phyloP scores from a whole-genome alignment of 345 rosid species.

The Leavenworthia alabamica region DNA sequence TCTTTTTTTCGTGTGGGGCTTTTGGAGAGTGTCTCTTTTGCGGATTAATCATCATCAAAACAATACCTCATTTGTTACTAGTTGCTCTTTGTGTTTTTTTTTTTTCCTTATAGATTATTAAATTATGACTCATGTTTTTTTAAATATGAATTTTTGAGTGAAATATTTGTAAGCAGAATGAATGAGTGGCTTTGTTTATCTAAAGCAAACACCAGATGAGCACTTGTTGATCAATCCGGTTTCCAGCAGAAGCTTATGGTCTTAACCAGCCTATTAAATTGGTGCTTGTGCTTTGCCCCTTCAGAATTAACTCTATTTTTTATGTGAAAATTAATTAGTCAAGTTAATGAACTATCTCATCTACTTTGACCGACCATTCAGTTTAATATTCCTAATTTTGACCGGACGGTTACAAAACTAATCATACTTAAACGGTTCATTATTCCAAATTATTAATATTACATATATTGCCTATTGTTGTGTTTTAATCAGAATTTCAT shows the following conservation, averaged over 20 bases:
- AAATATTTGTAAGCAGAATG: no score
- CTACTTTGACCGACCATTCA: constrained; percentile 3
- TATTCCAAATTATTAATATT: neutral
- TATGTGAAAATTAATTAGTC: neutral
- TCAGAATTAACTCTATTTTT: neutral
- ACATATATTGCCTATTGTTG: neutral
- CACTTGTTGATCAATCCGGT: no score
- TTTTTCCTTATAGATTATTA: neutral
- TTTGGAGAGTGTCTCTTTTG: constrained; percentile 14
- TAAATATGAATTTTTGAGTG: neutral
- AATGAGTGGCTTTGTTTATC: no score
- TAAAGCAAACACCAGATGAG: no score
- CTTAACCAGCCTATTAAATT: no score
- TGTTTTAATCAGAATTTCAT: neutral
- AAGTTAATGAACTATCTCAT: neutral
- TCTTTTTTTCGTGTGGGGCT: constrained; percentile 1
- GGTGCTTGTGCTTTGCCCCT: no score
- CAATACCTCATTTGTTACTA: constrained; percentile 8
- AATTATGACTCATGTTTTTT: neutral
- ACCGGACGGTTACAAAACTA: neutral
- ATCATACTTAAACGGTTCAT: constrained; percentile 14
- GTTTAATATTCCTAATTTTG: constrained; percentile 4
- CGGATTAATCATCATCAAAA: neutral
- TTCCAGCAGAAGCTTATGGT: no score
- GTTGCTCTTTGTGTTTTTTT: neutral